These are phyloP conservation scores for Phytopythium kandeliae DNA, from an alignment of 352 stramenopile genomes.

Conservation along the genomic window DNA sequence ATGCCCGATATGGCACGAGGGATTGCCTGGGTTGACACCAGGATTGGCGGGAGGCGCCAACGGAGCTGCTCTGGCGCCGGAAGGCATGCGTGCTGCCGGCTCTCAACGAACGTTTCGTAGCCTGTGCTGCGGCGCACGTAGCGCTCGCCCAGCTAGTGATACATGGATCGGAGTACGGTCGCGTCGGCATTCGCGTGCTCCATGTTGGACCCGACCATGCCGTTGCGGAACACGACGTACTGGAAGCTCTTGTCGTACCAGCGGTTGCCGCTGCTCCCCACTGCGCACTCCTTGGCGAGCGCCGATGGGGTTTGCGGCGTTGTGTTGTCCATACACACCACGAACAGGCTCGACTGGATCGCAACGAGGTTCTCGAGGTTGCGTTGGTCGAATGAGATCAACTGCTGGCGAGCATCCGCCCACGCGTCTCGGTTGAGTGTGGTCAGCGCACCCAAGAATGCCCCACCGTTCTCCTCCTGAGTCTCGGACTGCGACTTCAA, in stretches of 20 bases:
- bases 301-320: conserved; percentile 36
- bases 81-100: conserved; percentile 45
- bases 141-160: conserved; percentile 50
- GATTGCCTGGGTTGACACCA: conserved; percentile 28
- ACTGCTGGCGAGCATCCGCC: conserved; percentile 63
- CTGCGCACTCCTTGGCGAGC: conserved; percentile 51
- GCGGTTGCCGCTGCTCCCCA: conserved; percentile 69
- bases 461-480: conserved; percentile 17
- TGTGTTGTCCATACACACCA: conserved; percentile 83
- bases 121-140: conserved; percentile 57
- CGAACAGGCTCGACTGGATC: conserved; percentile 87
- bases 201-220: conserved; percentile 87
- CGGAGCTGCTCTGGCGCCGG: conserved; percentile 47
- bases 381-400: conserved; percentile 40
- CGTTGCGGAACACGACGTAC: conserved; percentile 91
- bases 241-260: conserved; percentile 97
- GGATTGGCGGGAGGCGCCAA: conserved; percentile 36
- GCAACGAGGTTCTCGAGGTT: conserved; percentile 66
- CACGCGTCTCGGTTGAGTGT: conserved; percentile 86
- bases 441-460: conserved; percentile 84
- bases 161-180: conserved; percentile 75
- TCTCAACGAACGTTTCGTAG: conserved; percentile 64
- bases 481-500: conserved; percentile 24
- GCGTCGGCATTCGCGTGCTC: conserved; percentile 96
- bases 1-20: conserved; percentile 53